These are phyloP conservation scores for Xenoacremonium recifei DNA, from an alignment of 2,329 filamentous ascomycete genomes.

Conservation along the genomic window DNA sequence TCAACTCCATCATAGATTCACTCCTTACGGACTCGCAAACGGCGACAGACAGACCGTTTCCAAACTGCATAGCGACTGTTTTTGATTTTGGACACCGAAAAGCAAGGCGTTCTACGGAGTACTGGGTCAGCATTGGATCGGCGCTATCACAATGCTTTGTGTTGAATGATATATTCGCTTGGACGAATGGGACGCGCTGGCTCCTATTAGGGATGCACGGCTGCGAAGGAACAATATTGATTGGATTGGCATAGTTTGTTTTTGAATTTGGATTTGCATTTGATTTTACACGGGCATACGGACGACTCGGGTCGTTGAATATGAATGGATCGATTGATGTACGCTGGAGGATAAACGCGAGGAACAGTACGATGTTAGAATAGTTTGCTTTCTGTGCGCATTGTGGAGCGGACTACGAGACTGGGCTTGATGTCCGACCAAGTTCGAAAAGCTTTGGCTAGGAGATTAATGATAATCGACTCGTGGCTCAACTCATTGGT, in stretches of 20 bases:
- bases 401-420: constrained; percentile 2
- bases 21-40: constrained; percentile 43
- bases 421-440: constrained; percentile 3
- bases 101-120: constrained; percentile 26
- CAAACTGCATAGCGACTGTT: constrained; percentile 57
- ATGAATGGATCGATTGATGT: constrained; percentile 13
- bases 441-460: constrained; percentile 7
- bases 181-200: constrained; percentile 13
- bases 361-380: constrained; percentile 16
- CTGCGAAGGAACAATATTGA: constrained; percentile 17
- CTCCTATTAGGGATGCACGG: constrained; percentile 15
- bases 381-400: constrained; percentile 3
- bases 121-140: constrained; percentile 22
- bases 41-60: constrained; percentile 35
- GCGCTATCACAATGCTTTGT: constrained; percentile 18
- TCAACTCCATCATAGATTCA: constrained; percentile 40
- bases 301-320: too few species aligned
- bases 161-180: constrained; percentile 8
- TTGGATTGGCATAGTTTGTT: constrained; percentile 10
- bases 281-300: constrained; percentile 5
- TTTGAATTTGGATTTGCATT: constrained; percentile 6
- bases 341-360: constrained; percentile 6
- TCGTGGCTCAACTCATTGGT: constrained; percentile 4
- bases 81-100: constrained; percentile 23
- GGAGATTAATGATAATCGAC: constrained; percentile 12